phyloP scores from a whole-genome alignment of 1,284 basidiomycete genomes.

The Rhizoctonia solani region DNA sequence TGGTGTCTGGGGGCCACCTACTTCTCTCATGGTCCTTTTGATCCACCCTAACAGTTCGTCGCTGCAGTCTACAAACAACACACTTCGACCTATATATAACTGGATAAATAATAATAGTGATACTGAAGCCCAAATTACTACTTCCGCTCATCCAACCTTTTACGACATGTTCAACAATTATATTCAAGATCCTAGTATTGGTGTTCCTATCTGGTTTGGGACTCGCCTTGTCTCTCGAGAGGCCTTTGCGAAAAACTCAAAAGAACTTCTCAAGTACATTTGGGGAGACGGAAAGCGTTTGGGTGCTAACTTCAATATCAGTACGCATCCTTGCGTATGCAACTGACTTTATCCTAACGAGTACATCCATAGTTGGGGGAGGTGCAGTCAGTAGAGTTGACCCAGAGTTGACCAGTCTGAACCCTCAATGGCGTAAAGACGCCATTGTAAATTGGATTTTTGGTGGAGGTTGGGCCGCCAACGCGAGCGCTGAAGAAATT shows the following conservation, averaged over 20 bases:
- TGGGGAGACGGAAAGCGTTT: neutral
- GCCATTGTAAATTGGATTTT: slow-evolving; percentile 45
- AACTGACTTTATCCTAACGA: neutral
- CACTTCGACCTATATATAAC: neutral
- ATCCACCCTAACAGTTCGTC: neutral
- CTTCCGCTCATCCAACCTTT: neutral
- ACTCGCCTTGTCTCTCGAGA: neutral
- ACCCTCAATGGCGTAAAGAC: slow-evolving; percentile 51
- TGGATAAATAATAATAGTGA: neutral
- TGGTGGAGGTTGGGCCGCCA: slow-evolving; percentile 46
- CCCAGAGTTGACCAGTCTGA: slow-evolving; percentile 49
- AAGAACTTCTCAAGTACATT: neutral
- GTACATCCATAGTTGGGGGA: neutral
- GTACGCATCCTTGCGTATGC: no score
- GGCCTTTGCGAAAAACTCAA: neutral
- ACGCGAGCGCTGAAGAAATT: slow-evolving; percentile 43
- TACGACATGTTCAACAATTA: neutral
- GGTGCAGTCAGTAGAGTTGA: slow-evolving; percentile 37
- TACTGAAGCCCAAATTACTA: neutral
- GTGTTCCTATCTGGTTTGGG: neutral
- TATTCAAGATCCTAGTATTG: neutral
- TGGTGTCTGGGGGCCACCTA: neutral
- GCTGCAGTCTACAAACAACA: neutral
- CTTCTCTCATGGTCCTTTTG: neutral
- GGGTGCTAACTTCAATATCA: no score